Base-by-base conservation (phyloP, 2,329 filamentous ascomycete species). In the Myrmaecium sp. region DNA sequence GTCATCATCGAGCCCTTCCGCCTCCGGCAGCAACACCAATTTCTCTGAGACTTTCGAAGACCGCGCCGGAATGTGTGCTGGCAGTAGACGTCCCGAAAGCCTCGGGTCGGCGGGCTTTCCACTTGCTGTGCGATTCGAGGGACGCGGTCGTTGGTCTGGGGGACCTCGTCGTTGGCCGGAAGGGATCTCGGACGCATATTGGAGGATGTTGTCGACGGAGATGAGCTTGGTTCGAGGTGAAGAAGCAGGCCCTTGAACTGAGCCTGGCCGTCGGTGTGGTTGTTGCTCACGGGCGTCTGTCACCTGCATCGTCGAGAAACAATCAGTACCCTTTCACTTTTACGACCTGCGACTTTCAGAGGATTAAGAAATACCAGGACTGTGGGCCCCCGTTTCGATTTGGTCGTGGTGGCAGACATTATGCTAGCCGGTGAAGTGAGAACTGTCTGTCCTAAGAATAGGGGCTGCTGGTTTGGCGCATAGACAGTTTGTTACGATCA, bases 1-100 rank as follows among this genome's bases (percentile, higher is more conserved):
- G 10, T 45, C 46, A 9, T 54, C 51, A 8, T 51, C 51, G 4
- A 45, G 45, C 14, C 66, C 66, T 25, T 63, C 58, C 1, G 83
- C 77, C 45, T 94, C 86, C 1, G 89, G 89, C 9, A 98, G 64
- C 18, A 95, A 61, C 0, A 98, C 89, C n/a, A 98, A 63, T 55
- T 95, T 95, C 58, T 95, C 82, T 50, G 81, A 93, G 36, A 92
- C 76, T 52, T 95, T 94, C 15, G 82, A 91, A 19, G 83, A 91
- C 28, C 89, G 69, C 5, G 81, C 76, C 1, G 86, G 89, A 37
- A 94, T 61, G 36, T 69, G 63, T 29, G 65, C 58, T 27, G 64
- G 62, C 1, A 63, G 55, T 24, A 69, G 49, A 55, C 66, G 60
- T 7, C 67, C 64, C 22, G 63, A 60, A 21, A 69, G 56, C 34